Evolutionary conservation across 2,329 filamentous ascomycete species (phyloP), one percentile per base, ranked within the genome.

Genomic region (Dactylonectria estremocensis): DNA sequence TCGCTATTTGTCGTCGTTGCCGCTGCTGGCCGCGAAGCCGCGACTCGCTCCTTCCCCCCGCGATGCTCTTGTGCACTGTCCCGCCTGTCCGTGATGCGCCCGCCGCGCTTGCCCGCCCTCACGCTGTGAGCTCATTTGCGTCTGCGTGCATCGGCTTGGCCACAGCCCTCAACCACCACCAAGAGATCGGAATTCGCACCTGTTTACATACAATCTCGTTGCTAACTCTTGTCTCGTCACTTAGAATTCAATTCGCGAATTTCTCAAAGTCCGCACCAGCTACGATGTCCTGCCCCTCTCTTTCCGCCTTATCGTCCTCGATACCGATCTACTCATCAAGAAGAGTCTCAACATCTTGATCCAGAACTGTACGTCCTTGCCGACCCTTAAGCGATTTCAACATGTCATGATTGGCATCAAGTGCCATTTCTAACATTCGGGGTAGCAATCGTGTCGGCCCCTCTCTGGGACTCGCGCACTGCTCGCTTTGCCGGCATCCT

Each of bases 201-300:
- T 28, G 20, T 58, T 59, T 33, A 20, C n/a, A 50, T 10, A 37
- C 56, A 24, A 16, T 37, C 35, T 45, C 33, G 64, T 69, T 59
- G 69, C 69, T 70, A 40, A 69, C 63, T 58, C 72, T 52, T 16
- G 20, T 22, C 40, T 55, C 48, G 16, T 60, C 14, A 22, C 31
- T 52, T 82, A 97, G 95, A 92, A 92, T 85, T 92, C 93, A 70
- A 95, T 98, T 77, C 93, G 96, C 82, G 93, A 97, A 76, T 99
- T 99, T 83, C 91, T 99, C 80, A 97, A 95, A 82, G 92, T 97
- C 75, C 92, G 96, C 78, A 98, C 94, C 40, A 98, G 95, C 81
- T 99, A 99, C 86, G 96, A 99, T 84, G 96, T 99, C 73, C 88
- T 99, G 54, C 96, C 96, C 18, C 90, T 99, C 68, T 98, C 95